Percentiles rank a stretch among this genome's conserved stretches.
Conservation (phyloP, 1,284 basidiomycete species). For the Pyrrhoderma lamaoense region DNA sequence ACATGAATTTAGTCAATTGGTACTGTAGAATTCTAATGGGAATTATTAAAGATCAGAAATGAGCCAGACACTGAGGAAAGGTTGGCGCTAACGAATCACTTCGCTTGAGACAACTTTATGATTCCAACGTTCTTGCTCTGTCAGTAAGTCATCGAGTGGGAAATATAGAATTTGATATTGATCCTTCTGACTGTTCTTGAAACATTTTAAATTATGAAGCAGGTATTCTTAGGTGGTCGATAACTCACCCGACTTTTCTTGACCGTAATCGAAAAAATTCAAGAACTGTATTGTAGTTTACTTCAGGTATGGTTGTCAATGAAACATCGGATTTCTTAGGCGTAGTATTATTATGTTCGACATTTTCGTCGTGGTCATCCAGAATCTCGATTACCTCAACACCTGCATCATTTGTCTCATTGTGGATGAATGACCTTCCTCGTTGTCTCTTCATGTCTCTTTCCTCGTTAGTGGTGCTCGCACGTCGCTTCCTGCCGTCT, state of each 20-base stretch:
- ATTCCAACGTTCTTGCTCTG: constrained; percentile 34
- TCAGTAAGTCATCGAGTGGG: constrained; percentile 51
- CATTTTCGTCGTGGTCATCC: constrained; percentile 27
- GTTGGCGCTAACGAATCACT: constrained; percentile 24
- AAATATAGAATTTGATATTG: constrained; percentile 69
- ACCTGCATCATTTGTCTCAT: constrained; percentile 16
- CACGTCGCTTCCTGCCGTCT: constrained; percentile 21
- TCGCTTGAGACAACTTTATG: constrained; percentile 49
- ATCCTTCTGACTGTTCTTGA: constrained; percentile 36
- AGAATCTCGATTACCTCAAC: constrained; percentile 34
- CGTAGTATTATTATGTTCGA: background rate
- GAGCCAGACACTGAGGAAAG: too few relatives aligned
- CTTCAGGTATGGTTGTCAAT: constrained; percentile 16
- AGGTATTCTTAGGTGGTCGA: constrained; percentile 1
- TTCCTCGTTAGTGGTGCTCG: background rate
- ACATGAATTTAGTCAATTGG: background rate
- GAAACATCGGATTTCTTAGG: constrained; percentile 5
- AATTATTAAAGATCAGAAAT: background rate
- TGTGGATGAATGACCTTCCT: constrained; percentile 9
- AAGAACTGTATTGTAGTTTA: constrained; percentile 32
- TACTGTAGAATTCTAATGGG: background rate
- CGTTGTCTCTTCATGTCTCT: constrained; percentile 27
- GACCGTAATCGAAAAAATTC: constrained; percentile 43
- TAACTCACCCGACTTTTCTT: constrained; percentile 41
- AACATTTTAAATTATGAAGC: background rate